Percentiles rank a stretch among this genome's conserved stretches.
phyloP scores from a whole-genome alignment of 805 yeast genomes.

The Lipomyces starkeyi region DNA sequence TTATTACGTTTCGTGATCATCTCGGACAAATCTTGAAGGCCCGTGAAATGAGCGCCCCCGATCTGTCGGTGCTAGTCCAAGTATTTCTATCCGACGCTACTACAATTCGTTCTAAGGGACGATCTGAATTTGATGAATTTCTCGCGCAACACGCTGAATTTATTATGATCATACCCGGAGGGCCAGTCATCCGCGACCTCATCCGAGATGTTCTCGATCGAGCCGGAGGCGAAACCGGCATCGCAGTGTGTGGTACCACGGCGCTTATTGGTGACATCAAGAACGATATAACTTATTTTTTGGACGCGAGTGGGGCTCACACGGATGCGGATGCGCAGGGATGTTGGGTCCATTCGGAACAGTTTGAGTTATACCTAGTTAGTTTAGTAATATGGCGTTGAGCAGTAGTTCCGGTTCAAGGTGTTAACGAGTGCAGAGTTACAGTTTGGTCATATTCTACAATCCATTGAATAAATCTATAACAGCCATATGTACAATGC shows the following conservation, averaged over 20 bases:
- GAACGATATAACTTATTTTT: conserved; percentile 29
- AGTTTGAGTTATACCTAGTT: conserved; percentile 18
- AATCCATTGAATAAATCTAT: background rate
- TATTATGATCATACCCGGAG: conserved; percentile 12
- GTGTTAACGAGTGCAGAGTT: too few relatives aligned
- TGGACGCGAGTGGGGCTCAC: conserved; percentile 38
- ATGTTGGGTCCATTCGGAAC: conserved; percentile 38
- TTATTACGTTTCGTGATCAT: conserved; percentile 2
- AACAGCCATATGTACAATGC: background rate
- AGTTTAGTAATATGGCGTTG: too few relatives aligned
- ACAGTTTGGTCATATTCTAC: too few relatives aligned
- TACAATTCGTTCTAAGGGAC: background rate
- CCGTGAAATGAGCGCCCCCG: background rate
- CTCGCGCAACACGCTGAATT: background rate
- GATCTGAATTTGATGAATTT: background rate
- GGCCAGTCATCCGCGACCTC: conserved; percentile 18
- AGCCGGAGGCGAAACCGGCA: conserved; percentile 37
- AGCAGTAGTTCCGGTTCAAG: too few relatives aligned
- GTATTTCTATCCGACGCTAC: conserved; percentile 14
- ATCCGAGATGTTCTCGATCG: conserved; percentile 17
- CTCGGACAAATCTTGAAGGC: background rate
- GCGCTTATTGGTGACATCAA: conserved; percentile 20
- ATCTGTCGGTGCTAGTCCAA: conserved; percentile 6
- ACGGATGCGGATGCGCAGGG: conserved; percentile 39
- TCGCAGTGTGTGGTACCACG: conserved; percentile 39